Conservation (phyloP, 371 early-diverging fungal genomes). For the Mortierella sp. region DNA sequence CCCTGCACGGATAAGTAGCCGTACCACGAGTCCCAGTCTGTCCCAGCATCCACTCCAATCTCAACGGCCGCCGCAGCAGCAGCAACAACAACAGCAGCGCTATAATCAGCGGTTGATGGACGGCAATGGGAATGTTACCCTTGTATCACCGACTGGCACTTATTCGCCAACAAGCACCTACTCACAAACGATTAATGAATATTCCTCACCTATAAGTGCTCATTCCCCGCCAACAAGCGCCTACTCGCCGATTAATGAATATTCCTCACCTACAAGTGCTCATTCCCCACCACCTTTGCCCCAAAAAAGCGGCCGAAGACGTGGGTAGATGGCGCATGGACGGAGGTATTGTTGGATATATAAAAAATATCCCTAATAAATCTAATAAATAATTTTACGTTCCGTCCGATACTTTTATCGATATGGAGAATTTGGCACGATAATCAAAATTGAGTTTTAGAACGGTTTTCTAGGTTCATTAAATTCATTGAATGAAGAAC, state of each 20-base stretch:
- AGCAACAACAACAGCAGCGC: background rate
- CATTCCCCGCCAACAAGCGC: background rate
- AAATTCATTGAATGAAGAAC: too few relatives aligned
- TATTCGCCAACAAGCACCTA: background rate
- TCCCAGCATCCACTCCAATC: background rate
- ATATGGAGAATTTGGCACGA: too few relatives aligned
- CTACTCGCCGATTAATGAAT: background rate
- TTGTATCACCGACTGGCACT: background rate
- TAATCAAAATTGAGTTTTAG: too few relatives aligned
- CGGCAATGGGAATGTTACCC: too few relatives aligned
- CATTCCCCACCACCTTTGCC: slow-evolving; percentile 8
- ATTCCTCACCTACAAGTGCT: background rate
- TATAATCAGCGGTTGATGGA: too few relatives aligned
- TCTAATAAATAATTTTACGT: too few relatives aligned
- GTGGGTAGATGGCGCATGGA: background rate
- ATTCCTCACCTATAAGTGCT: background rate
- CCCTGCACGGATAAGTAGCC: background rate
- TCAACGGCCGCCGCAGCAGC: too few relatives aligned
- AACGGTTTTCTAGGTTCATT: too few relatives aligned
- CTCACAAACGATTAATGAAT: background rate
- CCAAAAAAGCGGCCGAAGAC: slow-evolving; percentile 11
- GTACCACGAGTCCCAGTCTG: background rate
- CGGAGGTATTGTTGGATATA: background rate
- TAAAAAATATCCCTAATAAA: too few relatives aligned
- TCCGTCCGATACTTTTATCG: too few relatives aligned